Conservation (phyloP, 148 eudicot species). For the Tetragonia tetragonoides region DNA sequence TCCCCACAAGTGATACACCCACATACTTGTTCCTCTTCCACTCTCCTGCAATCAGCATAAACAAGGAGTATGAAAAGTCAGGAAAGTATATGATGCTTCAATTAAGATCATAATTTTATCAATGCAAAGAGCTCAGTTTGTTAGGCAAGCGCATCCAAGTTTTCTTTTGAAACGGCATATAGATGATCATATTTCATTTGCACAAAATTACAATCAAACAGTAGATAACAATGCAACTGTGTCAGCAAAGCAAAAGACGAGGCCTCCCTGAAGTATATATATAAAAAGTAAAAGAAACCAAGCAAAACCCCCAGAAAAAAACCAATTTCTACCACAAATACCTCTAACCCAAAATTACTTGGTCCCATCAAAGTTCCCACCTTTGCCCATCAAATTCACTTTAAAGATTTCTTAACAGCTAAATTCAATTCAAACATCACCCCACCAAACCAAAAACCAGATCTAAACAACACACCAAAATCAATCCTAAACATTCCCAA, state of each 20-base stretch:
- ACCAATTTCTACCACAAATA: not conserved
- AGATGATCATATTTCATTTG: not conserved
- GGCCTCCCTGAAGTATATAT: not conserved
- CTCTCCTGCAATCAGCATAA: slow-evolving; percentile 49
- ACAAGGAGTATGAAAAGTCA: not conserved
- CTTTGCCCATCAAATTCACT: not conserved
- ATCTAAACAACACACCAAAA: not conserved
- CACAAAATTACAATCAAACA: not conserved
- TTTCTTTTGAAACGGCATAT: not conserved
- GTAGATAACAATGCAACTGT: not conserved
- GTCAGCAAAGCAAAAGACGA: slow-evolving; percentile 7
- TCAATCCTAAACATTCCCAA: slow-evolving; percentile 3
- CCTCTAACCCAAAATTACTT: not conserved
- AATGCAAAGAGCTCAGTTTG: not conserved
- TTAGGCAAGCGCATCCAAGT: not conserved
- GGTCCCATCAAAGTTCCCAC: not conserved
- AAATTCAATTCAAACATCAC: not conserved
- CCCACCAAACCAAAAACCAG: slow-evolving; percentile 1
- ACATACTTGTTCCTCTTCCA: slow-evolving; percentile 94
- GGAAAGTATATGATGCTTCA: not conserved
- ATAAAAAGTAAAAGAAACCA: not conserved
- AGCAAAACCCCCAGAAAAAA: not conserved
- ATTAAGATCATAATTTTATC: not conserved
- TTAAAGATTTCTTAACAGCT: not conserved
- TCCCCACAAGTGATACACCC: slow-evolving; percentile 95